These are phyloP conservation scores for Eucalyptus victrix DNA, from an alignment of 345 rosid genomes.

Conservation along the genomic window DNA sequence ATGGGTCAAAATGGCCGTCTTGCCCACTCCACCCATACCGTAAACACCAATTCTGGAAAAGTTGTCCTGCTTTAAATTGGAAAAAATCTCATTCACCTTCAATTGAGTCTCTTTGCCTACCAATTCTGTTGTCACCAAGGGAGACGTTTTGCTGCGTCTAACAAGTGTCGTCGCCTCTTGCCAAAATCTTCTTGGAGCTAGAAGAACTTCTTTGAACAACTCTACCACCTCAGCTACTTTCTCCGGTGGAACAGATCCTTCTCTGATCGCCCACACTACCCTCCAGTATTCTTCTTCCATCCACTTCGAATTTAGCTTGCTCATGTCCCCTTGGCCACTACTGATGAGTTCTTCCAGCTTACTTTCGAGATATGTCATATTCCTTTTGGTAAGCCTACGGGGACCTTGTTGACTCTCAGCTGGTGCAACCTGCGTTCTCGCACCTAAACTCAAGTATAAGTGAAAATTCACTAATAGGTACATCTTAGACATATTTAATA, in stretches of 20 bases:
- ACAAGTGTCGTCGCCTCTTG: too few relatives aligned
- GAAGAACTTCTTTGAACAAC: neutral
- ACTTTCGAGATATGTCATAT: neutral
- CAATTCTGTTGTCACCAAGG: neutral
- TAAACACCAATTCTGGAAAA: neutral
- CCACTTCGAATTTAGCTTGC: neutral
- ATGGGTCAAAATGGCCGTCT: neutral
- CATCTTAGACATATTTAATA: neutral
- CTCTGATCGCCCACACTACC: neutral
- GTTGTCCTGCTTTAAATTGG: neutral
- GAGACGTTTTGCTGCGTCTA: too few relatives aligned
- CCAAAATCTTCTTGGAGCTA: neutral
- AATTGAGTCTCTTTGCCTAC: neutral
- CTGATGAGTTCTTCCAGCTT: neutral
- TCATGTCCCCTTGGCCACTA: neutral
- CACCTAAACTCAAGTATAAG: neutral
- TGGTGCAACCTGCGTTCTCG: neutral
- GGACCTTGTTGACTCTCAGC: neutral
- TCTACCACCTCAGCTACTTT: neutral
- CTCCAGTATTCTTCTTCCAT: neutral
- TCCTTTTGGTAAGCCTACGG: neutral
- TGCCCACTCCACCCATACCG: neutral
- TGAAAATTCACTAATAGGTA: neutral
- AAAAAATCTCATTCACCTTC: neutral
- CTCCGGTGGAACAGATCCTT: neutral